Evolutionary conservation across 1,284 basidiomycete genomes (phyloP).

Genomic region (Xanthoconium separans): DNA sequence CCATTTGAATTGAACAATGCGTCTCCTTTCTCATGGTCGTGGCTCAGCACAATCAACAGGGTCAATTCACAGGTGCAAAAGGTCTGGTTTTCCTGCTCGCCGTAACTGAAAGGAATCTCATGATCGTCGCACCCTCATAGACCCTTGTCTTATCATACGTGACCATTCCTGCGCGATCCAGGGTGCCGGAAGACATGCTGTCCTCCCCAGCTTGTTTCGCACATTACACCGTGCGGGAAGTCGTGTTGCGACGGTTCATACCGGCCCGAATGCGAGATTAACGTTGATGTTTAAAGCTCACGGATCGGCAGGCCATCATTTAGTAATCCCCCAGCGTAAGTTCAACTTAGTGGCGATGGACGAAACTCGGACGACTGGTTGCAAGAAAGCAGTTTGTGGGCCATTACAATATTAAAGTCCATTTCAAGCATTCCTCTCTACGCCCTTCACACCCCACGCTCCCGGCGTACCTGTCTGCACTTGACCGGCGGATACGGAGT

Average conservation of each 20-base stretch:
- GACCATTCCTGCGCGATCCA: slow-evolving; percentile 75
- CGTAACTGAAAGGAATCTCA: background rate
- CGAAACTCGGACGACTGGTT: background rate
- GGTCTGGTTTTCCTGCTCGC: slow-evolving; percentile 47
- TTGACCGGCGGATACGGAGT: background rate
- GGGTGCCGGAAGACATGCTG: slow-evolving; percentile 52
- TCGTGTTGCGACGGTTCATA: slow-evolving; percentile 83
- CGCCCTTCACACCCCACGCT: background rate
- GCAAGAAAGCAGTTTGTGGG: slow-evolving; percentile 6
- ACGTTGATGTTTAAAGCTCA: background rate
- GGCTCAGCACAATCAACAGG: slow-evolving; percentile 96
- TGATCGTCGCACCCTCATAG: slow-evolving; percentile 39
- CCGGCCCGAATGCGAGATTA: slow-evolving; percentile 91
- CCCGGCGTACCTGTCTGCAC: slow-evolving; percentile 7
- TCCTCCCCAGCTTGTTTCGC: slow-evolving; percentile 68
- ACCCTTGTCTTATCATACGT: slow-evolving; percentile 90
- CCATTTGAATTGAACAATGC: slow-evolving; percentile 62
- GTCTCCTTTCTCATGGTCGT: slow-evolving; percentile 86
- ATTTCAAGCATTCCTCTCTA: background rate
- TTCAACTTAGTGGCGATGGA: background rate
- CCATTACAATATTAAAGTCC: slow-evolving; percentile 19
- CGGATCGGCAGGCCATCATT: background rate
- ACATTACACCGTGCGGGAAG: slow-evolving; percentile 82
- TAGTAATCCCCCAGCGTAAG: background rate
- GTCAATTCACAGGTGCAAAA: slow-evolving; percentile 98